These are phyloP conservation scores for Eucalyptus sp. DNA, from an alignment of 345 rosid genomes.

Conservation along the genomic window DNA sequence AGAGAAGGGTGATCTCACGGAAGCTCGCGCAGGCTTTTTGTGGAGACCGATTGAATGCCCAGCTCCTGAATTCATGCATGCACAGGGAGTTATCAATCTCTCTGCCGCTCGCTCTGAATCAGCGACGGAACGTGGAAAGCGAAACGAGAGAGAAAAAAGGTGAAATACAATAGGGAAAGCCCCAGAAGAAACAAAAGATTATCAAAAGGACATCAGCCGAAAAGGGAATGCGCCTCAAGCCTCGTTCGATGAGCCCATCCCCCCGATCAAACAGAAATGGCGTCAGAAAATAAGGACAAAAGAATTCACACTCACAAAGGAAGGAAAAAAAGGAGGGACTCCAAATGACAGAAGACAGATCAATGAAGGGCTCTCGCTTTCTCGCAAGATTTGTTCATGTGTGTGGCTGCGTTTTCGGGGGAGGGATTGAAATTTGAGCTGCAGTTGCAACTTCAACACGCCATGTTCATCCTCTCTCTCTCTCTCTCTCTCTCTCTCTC, in stretches of 20 bases:
- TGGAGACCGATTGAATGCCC: not conserved
- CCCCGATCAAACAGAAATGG: not conserved
- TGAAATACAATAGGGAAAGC: not conserved
- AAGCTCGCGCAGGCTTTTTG: not conserved
- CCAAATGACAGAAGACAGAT: not conserved
- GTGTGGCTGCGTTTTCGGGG: not conserved
- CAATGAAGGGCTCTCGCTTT: not conserved
- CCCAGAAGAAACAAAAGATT: not conserved
- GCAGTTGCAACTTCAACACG: slow-evolving; percentile 13
- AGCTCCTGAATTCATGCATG: not conserved
- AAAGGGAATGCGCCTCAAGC: not conserved
- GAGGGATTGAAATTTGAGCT: not conserved
- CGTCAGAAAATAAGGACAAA: not conserved
- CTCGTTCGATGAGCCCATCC: not conserved
- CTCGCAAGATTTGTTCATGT: not conserved
- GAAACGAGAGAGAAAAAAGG: not conserved
- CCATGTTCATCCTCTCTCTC: slow-evolving; percentile 2
- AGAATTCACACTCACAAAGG: not conserved
- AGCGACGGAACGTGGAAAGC: not conserved
- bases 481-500: not conserved
- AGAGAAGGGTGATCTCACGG: not conserved
- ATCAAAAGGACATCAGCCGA: not conserved
- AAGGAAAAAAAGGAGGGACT: not conserved
- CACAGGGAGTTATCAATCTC: not conserved
- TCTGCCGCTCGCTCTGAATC: not conserved